These are phyloP conservation scores for Boletus pseudo-olivaceus DNA, from an alignment of 768 basidiomycete species.

Conservation along the genomic window DNA sequence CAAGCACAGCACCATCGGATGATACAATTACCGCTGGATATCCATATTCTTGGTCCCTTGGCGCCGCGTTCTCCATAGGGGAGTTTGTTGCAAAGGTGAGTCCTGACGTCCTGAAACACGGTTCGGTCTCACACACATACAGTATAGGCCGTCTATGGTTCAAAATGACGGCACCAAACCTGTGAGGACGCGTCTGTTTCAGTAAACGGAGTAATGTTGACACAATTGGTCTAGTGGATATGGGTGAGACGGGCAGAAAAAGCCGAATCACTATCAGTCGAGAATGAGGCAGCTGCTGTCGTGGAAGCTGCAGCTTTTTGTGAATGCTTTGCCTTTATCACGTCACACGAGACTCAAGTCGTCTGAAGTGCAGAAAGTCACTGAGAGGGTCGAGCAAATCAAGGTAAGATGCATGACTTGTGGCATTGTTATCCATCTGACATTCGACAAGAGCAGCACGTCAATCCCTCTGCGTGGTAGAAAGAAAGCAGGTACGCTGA, in stretches of 20 bases:
- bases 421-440: not conserved
- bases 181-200: constrained; percentile 37
- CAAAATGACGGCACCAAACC: constrained; percentile 75
- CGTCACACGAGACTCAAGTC: not conserved
- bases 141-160: constrained; percentile 78
- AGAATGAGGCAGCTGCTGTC: constrained; percentile 31
- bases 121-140: not conserved
- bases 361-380: constrained; percentile 51
- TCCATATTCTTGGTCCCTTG: constrained; percentile 50
- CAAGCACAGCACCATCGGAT: constrained; percentile 26
- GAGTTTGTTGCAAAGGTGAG: constrained; percentile 54
- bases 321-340: constrained; percentile 25
- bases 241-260: constrained; percentile 43
- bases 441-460: constrained; percentile 49
- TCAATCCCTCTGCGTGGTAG: constrained; percentile 64
- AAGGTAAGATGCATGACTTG: constrained; percentile 38
- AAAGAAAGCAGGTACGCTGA: constrained; percentile 69
- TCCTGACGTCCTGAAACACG: constrained; percentile 9
- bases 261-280: not conserved
- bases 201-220: not conserved
- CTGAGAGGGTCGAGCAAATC: constrained; percentile 56
- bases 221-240: constrained; percentile 50
- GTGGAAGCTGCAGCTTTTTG: constrained; percentile 45
- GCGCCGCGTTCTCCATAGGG: constrained; percentile 40
- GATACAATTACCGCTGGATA: constrained; percentile 41